Evolutionary conservation across 306 rosid species (phyloP), one percentile per base, ranked within the genome.

Genomic region (Mimosa pudica): DNA sequence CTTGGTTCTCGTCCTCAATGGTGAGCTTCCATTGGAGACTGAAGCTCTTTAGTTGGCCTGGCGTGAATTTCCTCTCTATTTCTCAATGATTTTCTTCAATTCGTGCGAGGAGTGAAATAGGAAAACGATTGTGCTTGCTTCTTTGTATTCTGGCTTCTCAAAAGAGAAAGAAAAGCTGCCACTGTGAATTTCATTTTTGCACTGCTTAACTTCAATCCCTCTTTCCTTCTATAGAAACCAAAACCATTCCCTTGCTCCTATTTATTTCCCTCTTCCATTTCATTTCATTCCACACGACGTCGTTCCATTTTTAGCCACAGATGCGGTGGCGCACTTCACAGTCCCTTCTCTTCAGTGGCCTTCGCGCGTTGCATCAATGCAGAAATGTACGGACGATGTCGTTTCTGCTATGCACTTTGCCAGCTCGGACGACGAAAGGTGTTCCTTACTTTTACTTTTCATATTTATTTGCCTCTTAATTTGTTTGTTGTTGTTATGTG

Each of bases 361-460:
- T 74, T 36, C 16, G 16, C 5, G 51, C 52, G 35, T 32, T 54
- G 46, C 48, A 16, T 14, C 63, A 63, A 89, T 92, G 97, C 93
- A 82, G 79, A 76, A 80, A 54, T 75, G 70, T 4, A 86, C 83
- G 77, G 73, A 77, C 71, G 92, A 88, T 8, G 86, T 86, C 42
- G 94, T 95, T 1, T 92, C 98, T 1, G 97, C 98, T 70, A 82
- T 95, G 68, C 98, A 92, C 80, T 95, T 95, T 81, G 81, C 92
- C 47, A 91, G 98, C 90, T 70, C 96, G 48, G 97, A 95, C 18
- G 92, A 85, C 55, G 79, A 92, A 66, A 91, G 97, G 98, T 95
- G 10, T 63, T 67, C 71, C 62, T 62, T 58, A 18, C 12, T 61
- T 55, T 55, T 38, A 5, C 1, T 55, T 17, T 6, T n/a, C n/a